Percentiles rank a stretch among this genome's conserved stretches.
Evolutionary conservation across 2,329 filamentous ascomycete species (phyloP).

Genomic region (Xenosphaeropsis pyriputrescens): DNA sequence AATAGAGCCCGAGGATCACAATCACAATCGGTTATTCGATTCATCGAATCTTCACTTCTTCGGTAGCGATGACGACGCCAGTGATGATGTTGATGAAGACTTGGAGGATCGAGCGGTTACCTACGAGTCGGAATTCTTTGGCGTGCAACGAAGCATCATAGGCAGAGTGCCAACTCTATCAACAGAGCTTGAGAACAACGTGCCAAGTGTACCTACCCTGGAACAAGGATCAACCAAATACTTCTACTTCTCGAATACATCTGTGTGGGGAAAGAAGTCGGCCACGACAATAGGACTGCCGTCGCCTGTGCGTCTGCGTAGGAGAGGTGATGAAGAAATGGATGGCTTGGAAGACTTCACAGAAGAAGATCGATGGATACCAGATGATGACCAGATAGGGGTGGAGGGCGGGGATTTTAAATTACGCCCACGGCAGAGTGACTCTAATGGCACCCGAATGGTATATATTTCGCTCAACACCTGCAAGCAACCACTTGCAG

Average conservation of each 20-base stretch:
- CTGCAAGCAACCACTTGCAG: slow-evolving; percentile 53
- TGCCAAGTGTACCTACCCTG: slow-evolving; percentile 42
- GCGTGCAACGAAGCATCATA: slow-evolving; percentile 47
- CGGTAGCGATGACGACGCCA: slow-evolving; percentile 12
- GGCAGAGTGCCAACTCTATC: slow-evolving; percentile 38
- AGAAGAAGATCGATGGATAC: not conserved
- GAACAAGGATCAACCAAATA: slow-evolving; percentile 43
- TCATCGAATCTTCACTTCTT: slow-evolving; percentile 6
- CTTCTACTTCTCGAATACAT: slow-evolving; percentile 46
- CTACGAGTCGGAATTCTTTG: slow-evolving; percentile 47
- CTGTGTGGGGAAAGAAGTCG: slow-evolving; percentile 30
- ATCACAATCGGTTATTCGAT: slow-evolving; percentile 27
- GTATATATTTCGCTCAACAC: slow-evolving; percentile 79
- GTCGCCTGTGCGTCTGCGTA: slow-evolving; percentile 11
- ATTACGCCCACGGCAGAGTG: slow-evolving; percentile 7
- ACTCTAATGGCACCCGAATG: slow-evolving; percentile 7
- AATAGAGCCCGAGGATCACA: slow-evolving; percentile 27
- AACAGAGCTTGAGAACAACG: slow-evolving; percentile 47
- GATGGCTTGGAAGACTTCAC: slow-evolving; percentile 5
- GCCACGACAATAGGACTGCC: slow-evolving; percentile 20
- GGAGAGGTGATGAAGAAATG: slow-evolving; percentile 6
- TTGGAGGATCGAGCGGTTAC: slow-evolving; percentile 17
- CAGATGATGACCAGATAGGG: slow-evolving; percentile 1
- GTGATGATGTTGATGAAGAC: slow-evolving; percentile 16
- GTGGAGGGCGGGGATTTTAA: slow-evolving; percentile 3